These are phyloP conservation scores for Styphnolobium japonicum DNA, from an alignment of 306 rosid species.

Conservation along the genomic window DNA sequence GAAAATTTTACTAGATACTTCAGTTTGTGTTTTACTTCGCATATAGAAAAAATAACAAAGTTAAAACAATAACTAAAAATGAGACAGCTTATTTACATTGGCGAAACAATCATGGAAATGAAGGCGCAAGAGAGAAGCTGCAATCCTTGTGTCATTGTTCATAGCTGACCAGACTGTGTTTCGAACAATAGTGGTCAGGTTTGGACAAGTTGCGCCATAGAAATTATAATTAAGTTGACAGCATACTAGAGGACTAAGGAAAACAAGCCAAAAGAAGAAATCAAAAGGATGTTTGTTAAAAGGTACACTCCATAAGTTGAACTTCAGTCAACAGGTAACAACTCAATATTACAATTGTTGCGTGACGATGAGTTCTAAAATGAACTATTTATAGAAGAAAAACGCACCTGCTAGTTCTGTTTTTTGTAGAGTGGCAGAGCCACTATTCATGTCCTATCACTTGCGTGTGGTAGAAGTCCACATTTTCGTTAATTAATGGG, in stretches of 20 bases:
- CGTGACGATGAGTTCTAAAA: conserved; percentile 8
- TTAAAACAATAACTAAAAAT: neutral
- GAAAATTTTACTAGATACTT: neutral
- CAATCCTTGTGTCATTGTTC: conserved; percentile 52
- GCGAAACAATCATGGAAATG: conserved; percentile 78
- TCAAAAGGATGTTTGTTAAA: conserved; percentile 17
- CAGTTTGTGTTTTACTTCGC: neutral
- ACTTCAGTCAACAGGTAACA: neutral
- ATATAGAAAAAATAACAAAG: neutral
- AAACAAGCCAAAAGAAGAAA: conserved; percentile 35
- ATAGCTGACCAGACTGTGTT: conserved; percentile 44
- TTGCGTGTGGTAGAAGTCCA: conserved; percentile 44
- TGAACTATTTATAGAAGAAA: conserved; percentile 20
- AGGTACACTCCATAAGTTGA: conserved; percentile 26
- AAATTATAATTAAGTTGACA: conserved; percentile 57
- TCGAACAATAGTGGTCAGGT: conserved; percentile 36
- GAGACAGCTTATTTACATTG: conserved; percentile 32
- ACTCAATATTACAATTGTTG: neutral
- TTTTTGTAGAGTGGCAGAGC: conserved; percentile 35
- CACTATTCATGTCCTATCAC: conserved; percentile 30
- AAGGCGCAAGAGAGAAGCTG: conserved; percentile 81
- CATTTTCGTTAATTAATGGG: conserved; percentile 10
- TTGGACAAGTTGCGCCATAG: conserved; percentile 55
- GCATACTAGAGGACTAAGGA: conserved; percentile 33
- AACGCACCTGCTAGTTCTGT: neutral